Conservation (phyloP, 1,139 yeast species). For the Zygotorulaspora mrakii region DNA sequence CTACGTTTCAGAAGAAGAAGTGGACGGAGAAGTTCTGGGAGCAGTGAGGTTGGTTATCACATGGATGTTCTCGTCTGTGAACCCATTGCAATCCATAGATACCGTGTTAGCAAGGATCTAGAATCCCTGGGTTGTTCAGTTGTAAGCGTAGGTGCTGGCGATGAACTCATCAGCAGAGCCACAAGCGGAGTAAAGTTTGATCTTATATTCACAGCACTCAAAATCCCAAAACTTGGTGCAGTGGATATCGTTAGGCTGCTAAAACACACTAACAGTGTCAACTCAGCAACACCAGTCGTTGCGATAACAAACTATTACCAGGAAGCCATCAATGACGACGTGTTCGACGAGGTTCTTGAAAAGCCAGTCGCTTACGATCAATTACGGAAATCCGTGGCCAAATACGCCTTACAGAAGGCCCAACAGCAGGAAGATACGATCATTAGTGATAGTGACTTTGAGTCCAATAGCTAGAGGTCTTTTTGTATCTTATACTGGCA, state of each 20-base stretch:
- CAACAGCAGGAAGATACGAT: constrained; percentile 35
- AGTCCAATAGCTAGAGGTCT: not conserved
- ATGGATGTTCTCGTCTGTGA: constrained; percentile 79
- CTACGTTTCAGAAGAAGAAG: constrained; percentile 32
- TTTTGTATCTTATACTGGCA: not conserved
- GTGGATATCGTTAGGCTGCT: constrained; percentile 76
- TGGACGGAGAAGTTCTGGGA: constrained; percentile 28
- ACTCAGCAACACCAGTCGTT: constrained; percentile 71
- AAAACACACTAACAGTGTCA: constrained; percentile 70
- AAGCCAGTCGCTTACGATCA: constrained; percentile 61
- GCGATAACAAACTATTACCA: constrained; percentile 71
- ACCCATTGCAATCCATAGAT: constrained; percentile 79
- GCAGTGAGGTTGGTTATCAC: constrained; percentile 24
- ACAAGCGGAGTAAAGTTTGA: constrained; percentile 85
- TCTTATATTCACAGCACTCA: constrained; percentile 71
- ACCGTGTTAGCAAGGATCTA: constrained; percentile 59
- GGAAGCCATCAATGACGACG: constrained; percentile 57
- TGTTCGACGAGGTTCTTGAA: constrained; percentile 69
- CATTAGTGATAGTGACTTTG: constrained; percentile 32
- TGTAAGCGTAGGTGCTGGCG: constrained; percentile 73
- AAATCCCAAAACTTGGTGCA: constrained; percentile 61
- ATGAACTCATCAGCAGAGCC: constrained; percentile 76
- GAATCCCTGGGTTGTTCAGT: constrained; percentile 78
- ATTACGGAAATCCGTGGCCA: constrained; percentile 37
- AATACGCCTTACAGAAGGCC: constrained; percentile 33